phyloP scores from a whole-genome alignment of 306 rosid species.

The Morella rubra region DNA sequence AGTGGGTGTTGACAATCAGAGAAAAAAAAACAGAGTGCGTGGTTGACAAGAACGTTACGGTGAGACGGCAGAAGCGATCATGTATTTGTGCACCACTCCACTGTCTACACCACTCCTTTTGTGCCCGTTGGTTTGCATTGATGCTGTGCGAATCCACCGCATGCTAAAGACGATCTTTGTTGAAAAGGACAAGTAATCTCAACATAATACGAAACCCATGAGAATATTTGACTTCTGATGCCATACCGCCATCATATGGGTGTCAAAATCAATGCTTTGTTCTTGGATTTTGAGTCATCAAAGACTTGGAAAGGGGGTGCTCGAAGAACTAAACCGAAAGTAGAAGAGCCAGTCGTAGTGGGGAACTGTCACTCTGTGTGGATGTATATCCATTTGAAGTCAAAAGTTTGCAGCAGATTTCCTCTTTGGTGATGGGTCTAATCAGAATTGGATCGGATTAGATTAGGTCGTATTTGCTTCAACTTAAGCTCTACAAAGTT shows the following conservation, averaged over 20 bases:
- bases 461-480: neutral
- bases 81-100: neutral
- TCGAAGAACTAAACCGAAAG: neutral
- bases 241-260: constrained; percentile 1
- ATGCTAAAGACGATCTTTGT: neutral
- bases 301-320: neutral
- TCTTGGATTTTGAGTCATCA: neutral
- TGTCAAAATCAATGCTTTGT: constrained; percentile 34
- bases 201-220: neutral
- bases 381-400: neutral
- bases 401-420: neutral
- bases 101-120: neutral
- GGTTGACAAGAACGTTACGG: neutral
- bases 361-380: neutral
- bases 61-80: neutral
- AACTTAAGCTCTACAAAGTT: neutral
- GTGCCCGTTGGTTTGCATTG: neutral
- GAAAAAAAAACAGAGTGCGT: too few relatives aligned
- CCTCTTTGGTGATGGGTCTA: neutral
- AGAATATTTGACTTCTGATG: neutral
- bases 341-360: neutral
- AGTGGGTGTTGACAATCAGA: too few relatives aligned
- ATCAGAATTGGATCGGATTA: neutral
- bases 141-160: neutral
- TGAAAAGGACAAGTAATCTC: neutral